These are phyloP conservation scores for Eremochloa ophiuroides DNA, from an alignment of 176 grass and related monocot species.

Conservation along the genomic window DNA sequence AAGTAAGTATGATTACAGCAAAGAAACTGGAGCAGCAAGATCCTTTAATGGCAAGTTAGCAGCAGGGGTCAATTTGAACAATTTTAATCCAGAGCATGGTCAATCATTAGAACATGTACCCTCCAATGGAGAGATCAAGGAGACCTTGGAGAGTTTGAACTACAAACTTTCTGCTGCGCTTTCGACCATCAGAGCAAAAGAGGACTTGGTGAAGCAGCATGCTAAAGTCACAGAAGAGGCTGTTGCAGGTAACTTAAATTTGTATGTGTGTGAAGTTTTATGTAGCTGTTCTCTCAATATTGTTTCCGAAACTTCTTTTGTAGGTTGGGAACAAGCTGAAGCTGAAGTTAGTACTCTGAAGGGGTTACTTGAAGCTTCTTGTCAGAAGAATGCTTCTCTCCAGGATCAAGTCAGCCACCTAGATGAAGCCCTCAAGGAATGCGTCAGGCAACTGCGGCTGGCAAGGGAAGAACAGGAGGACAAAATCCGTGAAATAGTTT, in stretches of 20 bases:
- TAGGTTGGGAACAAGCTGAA: constrained; percentile 98
- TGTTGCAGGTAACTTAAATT: constrained; percentile 66
- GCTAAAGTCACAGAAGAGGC: constrained; percentile 96
- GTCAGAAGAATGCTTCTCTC: constrained; percentile 69
- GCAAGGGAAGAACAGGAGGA: constrained; percentile 70
- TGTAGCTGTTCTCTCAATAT: constrained; percentile 13
- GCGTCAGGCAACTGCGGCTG: constrained; percentile 80
- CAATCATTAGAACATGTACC: constrained; percentile 24
- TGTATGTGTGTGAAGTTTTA: not conserved
- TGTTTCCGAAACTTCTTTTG: constrained; percentile 10
- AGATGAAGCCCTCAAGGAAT: constrained; percentile 85
- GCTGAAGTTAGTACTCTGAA: constrained; percentile 66
- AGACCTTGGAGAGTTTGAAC: constrained; percentile 67
- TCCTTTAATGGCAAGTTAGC: constrained; percentile 34
- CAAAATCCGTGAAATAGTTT: constrained; percentile 52
- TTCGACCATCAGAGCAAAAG: constrained; percentile 74
- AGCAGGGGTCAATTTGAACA: constrained; percentile 19
- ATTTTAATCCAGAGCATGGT: constrained; percentile 24
- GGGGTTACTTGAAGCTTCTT: constrained; percentile 65
- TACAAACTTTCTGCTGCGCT: constrained; percentile 75
- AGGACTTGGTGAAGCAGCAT: constrained; percentile 94
- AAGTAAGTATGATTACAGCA: constrained; percentile 41
- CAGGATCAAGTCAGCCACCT: constrained; percentile 70
- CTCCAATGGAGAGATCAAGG: constrained; percentile 45
- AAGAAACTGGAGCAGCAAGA: constrained; percentile 32